Evolutionary conservation across 768 basidiomycete genomes (phyloP), one percentile per base, ranked within the genome.

Genomic region (Amanita pseudoporphyria): DNA sequence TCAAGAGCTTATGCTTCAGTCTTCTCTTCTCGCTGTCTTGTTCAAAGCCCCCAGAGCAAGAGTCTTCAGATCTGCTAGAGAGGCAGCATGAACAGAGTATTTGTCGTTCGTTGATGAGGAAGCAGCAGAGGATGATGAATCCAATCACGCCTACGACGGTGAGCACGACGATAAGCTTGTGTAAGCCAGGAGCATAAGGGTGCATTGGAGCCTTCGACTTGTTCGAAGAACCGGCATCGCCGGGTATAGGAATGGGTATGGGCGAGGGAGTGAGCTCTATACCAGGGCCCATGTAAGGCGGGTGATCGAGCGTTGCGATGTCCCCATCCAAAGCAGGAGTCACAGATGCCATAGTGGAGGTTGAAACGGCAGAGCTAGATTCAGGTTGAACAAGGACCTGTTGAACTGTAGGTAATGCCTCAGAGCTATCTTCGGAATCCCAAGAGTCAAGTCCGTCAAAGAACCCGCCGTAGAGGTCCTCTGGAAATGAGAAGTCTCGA

Each of bases 101-200:
- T 31, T 42, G 39, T 6, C 39, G 48, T 35, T 49, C 48, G 21
- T 49, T 49, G 39, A 41, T 12, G 1, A 49, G 6, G 39, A 49
- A 42, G 31, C 48, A 49, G 19, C 22, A 41, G 9, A 49, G 48
- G 26, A 49, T 42, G 39, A 49, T 22, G 18, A 49, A 22, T 10
- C 48, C 48, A 19, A 49, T 31, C 9, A 16, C 28, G 9, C 30
- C 39, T 6, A 49, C 38, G 31, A 49, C 48, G 30, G 40, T 18
- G 31, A 40, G 26, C 10, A 49, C 48, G n/a, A 6, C 48, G 40
- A 49, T 13, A n/a, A 49, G 48, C 19, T 49, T 49, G 30, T 42
- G 48, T 19, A 49, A 14, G 26, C 39, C 39, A 3, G 48, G 39
- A 10, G 48, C 38, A 21, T 39, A 49, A 33, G 48, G 39, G 16